These are phyloP conservation scores for Pseudogymnoascus sp. DNA, from an alignment of 2,329 filamentous ascomycete species.

Conservation along the genomic window DNA sequence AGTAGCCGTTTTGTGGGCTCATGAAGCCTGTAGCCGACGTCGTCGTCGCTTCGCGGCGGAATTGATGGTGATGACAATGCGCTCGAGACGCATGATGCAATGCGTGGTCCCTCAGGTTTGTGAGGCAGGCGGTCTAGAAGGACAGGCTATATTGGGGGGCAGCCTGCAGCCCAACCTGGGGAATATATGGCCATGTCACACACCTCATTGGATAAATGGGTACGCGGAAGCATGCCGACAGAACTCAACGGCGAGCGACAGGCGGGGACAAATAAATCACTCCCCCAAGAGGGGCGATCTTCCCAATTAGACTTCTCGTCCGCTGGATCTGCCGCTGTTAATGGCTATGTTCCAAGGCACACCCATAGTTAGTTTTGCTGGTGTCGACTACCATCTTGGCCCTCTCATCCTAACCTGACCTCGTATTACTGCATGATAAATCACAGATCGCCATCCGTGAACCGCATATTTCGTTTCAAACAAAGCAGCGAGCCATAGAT, in stretches of 20 bases:
- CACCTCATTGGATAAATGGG: not conserved
- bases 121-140: not conserved
- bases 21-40: not conserved
- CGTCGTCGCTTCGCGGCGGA: not conserved
- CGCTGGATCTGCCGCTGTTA: not conserved
- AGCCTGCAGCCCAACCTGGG: not conserved
- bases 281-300: not conserved
- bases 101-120: too few species aligned
- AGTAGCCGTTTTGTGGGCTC: not conserved
- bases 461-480: not conserved
- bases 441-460: not conserved
- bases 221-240: not conserved
- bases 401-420: not conserved
- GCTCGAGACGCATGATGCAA: not conserved
- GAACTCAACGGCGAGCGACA: not conserved
- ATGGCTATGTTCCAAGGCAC: conserved; percentile 3
- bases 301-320: conserved; percentile 1
- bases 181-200: not conserved
- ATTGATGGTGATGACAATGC: not conserved
- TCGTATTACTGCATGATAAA: not conserved
- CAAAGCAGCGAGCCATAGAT: not conserved
- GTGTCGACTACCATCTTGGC: not conserved
- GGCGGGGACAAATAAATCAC: not conserved
- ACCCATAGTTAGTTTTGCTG: not conserved
- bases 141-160: not conserved